These are phyloP conservation scores for Hysterium pulicare DNA, from an alignment of 2,329 filamentous ascomycete genomes.

Conservation along the genomic window DNA sequence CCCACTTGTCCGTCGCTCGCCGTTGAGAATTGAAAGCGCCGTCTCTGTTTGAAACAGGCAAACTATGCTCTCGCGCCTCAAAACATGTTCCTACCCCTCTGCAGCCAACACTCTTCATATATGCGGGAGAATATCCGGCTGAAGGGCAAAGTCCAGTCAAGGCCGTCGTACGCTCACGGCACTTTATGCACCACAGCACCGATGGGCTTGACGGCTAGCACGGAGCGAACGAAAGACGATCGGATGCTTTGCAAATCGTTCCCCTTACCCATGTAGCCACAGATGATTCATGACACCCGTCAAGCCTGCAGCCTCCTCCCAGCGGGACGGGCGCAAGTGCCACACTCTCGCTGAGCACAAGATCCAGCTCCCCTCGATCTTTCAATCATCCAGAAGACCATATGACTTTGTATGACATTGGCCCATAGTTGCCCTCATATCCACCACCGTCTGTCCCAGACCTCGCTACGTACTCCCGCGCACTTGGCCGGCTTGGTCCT, in stretches of 20 bases:
- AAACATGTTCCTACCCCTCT: no score
- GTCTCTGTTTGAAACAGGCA: not conserved
- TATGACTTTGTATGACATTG: no score
- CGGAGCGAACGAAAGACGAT: not conserved
- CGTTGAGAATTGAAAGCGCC: not conserved
- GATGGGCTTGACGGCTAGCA: not conserved
- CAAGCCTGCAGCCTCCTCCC: not conserved
- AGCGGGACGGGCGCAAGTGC: not conserved
- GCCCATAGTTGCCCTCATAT: not conserved
- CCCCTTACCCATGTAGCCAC: no score
- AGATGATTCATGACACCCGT: not conserved
- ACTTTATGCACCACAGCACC: not conserved
- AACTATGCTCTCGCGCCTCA: not conserved
- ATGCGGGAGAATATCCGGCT: not conserved
- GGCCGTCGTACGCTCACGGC: no score
- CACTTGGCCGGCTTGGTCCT: not conserved
- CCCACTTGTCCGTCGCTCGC: no score
- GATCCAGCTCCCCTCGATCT: no score
- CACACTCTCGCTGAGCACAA: no score
- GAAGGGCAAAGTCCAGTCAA: not conserved
- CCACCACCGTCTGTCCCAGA: not conserved
- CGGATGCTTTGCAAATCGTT: not conserved
- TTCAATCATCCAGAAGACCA: not conserved
- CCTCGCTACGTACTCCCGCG: not conserved
- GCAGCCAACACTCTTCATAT: not conserved